A percentile compares a stretch with the other conserved stretches of the same genome.
Evolutionary conservation across 345 rosid species (phyloP).

Genomic region (Aegle marmelos): DNA sequence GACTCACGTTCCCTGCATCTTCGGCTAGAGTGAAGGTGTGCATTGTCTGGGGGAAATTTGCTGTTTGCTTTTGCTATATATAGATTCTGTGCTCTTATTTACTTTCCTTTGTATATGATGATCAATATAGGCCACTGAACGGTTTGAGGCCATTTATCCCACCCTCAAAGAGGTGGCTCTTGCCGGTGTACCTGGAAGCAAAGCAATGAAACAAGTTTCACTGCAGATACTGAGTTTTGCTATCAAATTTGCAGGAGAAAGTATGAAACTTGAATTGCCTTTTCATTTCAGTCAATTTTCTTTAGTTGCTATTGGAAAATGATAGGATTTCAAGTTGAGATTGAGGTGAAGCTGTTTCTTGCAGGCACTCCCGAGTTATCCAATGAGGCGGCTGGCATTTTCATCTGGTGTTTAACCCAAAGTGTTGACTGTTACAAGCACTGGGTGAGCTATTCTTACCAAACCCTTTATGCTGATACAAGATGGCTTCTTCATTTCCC

Average conservation of each 20-base stretch:
- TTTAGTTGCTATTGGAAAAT: neutral
- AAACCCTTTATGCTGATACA: neutral
- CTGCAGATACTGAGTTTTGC: conserved; percentile 55
- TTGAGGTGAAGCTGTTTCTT: conserved; percentile 9
- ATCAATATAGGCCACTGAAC: conserved; percentile 66
- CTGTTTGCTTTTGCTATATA: neutral
- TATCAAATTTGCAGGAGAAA: conserved; percentile 61
- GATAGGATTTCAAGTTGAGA: neutral
- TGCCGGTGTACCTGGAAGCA: conserved; percentile 68
- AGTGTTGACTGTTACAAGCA: conserved; percentile 72
- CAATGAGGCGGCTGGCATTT: conserved; percentile 62
- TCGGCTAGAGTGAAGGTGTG: conserved; percentile 64
- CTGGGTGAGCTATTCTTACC: conserved; percentile 52
- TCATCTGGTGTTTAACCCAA: conserved; percentile 56
- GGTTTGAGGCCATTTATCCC: conserved; percentile 65
- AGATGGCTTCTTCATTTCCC: neutral
- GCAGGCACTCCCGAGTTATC: conserved; percentile 57
- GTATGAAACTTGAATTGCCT: conserved; percentile 31
- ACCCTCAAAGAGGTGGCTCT: conserved; percentile 65
- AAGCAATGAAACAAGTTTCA: conserved; percentile 73
- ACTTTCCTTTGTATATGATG: conserved; percentile 10
- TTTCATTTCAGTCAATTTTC: neutral
- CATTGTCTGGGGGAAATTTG: conserved; percentile 9
- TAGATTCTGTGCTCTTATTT: neutral
- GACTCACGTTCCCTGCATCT: conserved; percentile 61